A percentile compares a stretch with the other conserved stretches of the same genome.
phyloP scores from a whole-genome alignment of 1,284 basidiomycete genomes.

The Cystobasidiaceae sp. region DNA sequence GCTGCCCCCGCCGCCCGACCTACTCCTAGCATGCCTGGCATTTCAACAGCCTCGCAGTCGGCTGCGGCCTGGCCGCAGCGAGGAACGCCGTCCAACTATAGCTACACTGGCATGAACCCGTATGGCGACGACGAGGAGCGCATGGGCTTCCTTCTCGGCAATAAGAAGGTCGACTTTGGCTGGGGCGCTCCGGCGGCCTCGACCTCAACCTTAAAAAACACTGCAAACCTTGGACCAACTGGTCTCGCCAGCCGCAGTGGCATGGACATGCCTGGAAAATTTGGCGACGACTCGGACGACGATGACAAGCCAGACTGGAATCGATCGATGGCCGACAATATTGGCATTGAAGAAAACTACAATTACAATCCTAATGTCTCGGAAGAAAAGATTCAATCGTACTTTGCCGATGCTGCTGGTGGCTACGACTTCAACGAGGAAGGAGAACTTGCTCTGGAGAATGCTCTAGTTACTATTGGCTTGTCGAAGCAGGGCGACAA shows the following conservation, averaged over 20 bases:
- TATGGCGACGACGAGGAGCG: background rate
- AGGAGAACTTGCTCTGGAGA: conserved; percentile 6
- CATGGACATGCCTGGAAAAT: background rate
- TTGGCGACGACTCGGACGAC: background rate
- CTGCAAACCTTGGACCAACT: background rate
- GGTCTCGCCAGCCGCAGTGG: background rate
- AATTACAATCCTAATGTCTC: no score
- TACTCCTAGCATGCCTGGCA: no score
- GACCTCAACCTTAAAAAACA: background rate
- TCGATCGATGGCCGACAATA: background rate
- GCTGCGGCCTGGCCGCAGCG: no score
- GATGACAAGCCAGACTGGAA: background rate
- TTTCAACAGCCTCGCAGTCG: no score
- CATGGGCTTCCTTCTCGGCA: background rate
- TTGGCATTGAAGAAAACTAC: background rate
- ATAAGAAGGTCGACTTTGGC: background rate
- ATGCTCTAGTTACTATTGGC: conserved; percentile 3
- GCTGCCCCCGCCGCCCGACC: no score
- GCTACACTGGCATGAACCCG: no score
- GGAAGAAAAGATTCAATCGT: background rate
- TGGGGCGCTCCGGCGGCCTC: background rate
- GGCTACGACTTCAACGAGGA: conserved; percentile 18
- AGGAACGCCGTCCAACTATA: no score
- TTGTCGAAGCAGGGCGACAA: background rate
- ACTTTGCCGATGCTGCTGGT: conserved; percentile 8